phyloP scores from a whole-genome alignment of 2,329 filamentous ascomycete genomes.

The Mariannaea elegans region DNA sequence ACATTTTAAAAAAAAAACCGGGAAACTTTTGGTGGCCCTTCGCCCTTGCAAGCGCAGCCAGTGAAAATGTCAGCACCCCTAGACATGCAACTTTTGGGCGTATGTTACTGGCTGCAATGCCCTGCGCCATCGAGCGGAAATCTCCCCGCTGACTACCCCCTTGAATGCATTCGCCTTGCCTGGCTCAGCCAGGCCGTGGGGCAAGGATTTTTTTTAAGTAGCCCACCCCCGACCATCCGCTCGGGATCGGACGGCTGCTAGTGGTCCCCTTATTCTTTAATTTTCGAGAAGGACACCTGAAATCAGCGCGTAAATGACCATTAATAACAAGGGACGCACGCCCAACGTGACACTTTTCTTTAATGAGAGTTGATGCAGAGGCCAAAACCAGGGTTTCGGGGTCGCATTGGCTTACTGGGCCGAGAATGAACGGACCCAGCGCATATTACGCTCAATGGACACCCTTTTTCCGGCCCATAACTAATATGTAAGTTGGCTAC shows the following conservation, averaged over 20 bases:
- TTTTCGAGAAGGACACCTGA: not conserved
- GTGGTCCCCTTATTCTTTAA: not conserved
- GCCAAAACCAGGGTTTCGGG: not conserved
- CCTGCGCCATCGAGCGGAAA: conserved; percentile 15
- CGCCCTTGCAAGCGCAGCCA: conserved; percentile 12
- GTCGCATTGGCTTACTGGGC: not conserved
- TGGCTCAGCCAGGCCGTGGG: conserved; percentile 10
- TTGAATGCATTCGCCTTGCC: conserved; percentile 3
- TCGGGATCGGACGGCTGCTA: conserved; percentile 18
- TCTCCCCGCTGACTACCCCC: conserved; percentile 10
- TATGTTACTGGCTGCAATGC: conserved; percentile 9
- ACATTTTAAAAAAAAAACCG: conserved; percentile 32
- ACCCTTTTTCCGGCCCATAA: not conserved
- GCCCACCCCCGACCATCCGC: conserved; percentile 13
- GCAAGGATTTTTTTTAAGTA: conserved; percentile 12
- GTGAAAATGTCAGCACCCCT: conserved; percentile 7
- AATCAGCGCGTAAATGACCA: not conserved
- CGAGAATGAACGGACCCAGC: not conserved
- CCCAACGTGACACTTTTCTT: conserved; percentile 4
- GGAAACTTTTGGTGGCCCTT: conserved; percentile 23
- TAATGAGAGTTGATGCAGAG: not conserved
- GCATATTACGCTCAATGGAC: not conserved
- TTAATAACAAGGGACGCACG: not conserved
- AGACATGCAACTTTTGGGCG: conserved; percentile 11
- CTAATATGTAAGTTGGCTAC: no score